Conservation (phyloP, 2,329 filamentous ascomycete genomes). For the Ascochyta lentis region DNA sequence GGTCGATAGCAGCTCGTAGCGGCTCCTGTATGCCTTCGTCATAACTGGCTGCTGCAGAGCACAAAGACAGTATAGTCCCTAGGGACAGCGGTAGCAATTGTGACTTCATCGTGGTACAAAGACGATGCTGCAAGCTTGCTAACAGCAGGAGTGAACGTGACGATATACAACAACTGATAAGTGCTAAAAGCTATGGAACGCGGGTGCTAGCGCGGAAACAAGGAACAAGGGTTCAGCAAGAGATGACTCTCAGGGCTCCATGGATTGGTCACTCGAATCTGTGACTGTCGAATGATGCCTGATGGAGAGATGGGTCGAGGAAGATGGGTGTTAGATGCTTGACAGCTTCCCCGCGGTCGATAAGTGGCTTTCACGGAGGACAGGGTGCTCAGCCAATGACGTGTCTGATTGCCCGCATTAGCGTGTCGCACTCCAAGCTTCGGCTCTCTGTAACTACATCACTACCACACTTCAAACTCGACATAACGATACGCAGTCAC, state of each 20-base stretch:
- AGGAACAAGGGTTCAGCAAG: not conserved
- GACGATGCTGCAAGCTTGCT: no score
- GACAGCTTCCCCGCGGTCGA: constrained; percentile 14
- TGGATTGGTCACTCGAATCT: not conserved
- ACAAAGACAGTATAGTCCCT: constrained; percentile 17
- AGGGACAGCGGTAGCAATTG: constrained; percentile 16
- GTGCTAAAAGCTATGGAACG: constrained; percentile 2
- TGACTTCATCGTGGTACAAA: constrained; percentile 23
- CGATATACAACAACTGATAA: not conserved
- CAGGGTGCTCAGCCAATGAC: constrained; percentile 12
- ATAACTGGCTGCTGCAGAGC: constrained; percentile 18
- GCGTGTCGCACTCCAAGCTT: constrained; percentile 1
- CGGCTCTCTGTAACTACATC: no score
- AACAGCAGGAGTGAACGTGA: not conserved
- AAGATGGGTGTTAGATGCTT: not conserved
- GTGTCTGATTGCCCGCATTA: constrained; percentile 7
- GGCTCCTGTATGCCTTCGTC: constrained; percentile 38
- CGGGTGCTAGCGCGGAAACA: not conserved
- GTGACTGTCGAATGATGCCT: not conserved
- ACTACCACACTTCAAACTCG: no score
- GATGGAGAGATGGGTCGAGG: not conserved
- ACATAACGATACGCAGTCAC: not conserved
- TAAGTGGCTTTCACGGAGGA: constrained; percentile 26
- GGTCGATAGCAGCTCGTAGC: constrained; percentile 37
- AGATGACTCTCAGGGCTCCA: not conserved